phyloP scores from a whole-genome alignment of 169 alveolate genomes.

The Plasmodium vivax region DNA sequence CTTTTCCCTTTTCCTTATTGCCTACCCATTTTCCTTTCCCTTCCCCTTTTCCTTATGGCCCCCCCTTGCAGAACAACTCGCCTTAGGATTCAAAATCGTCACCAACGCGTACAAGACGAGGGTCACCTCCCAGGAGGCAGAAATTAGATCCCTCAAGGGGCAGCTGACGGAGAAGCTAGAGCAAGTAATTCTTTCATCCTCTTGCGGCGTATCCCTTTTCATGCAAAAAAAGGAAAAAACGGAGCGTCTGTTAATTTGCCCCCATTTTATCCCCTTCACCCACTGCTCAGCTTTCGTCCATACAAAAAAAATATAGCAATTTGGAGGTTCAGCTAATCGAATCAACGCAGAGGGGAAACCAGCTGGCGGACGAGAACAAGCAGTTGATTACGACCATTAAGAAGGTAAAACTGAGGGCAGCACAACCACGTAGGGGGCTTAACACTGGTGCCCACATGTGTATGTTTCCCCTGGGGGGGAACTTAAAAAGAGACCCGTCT shows the following conservation, averaged over 20 bases:
- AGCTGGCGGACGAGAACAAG: conserved; percentile 87
- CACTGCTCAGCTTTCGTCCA: conserved; percentile 77
- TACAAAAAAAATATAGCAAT: conserved; percentile 88
- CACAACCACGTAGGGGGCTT: not conserved
- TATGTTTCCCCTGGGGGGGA: not conserved
- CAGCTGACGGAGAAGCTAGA: conserved; percentile 86
- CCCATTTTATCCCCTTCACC: not conserved
- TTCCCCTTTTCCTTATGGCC: not conserved
- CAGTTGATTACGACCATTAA: conserved; percentile 84
- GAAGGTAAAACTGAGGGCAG: conserved; percentile 52
- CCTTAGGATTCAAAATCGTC: conserved; percentile 87
- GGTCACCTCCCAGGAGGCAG: conserved; percentile 85
- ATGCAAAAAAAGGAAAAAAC: no score
- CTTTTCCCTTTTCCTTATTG: not conserved
- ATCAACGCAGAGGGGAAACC: conserved; percentile 88
- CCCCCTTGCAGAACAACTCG: conserved; percentile 84
- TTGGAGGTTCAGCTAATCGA: conserved; percentile 89
- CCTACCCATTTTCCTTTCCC: not conserved
- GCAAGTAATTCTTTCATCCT: conserved; percentile 73
- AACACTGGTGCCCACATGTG: not conserved
- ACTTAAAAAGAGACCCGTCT: not conserved
- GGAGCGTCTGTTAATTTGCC: not conserved
- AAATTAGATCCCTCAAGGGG: conserved; percentile 84
- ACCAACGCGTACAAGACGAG: conserved; percentile 90
- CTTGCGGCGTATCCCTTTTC: no score